Base-by-base conservation (phyloP, 2,329 filamentous ascomycete species). In the Penicillium fuscoglaucum region DNA sequence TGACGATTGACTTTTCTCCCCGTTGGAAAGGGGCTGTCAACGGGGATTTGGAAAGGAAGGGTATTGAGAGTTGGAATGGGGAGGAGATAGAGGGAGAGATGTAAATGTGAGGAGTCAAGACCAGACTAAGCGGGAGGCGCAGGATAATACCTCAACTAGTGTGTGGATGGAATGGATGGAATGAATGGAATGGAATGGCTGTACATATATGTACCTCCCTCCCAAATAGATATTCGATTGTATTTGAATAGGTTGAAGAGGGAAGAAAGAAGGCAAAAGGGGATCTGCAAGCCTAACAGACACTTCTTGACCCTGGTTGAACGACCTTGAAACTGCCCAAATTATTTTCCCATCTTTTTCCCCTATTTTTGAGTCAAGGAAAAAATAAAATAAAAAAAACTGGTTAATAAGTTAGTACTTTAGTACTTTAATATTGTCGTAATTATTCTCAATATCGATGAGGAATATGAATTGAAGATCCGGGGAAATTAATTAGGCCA, bases 21-120 rank as follows among this genome's bases (percentile, higher is more conserved):
- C 26, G 52, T 49, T 13, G 9, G 5, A 40, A 24, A 49, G 12
- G 26, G 17, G 9, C 24, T 50, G 10, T 50, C 48, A 37, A 50
- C 51, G 28, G 40, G 13, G 29, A 17, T 19, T 39, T 35, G 37
- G n/a, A 43, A 15, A 33, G 15, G 31, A 44, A 26, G 15, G 40
- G 29, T 47, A 24, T 33, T 33, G 31, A 49, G 21, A 47, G 45
- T 37, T 40, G 35, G 51, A 41, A 45, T 50, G 58, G 45, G 45
- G 51, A 33, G 21, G 33, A 37, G 41, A 39, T 47, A 45, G 49
- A 37, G 55, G 55, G 52, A 39, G 50, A 52, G 45, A 58, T 57
- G 61, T 55, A 56, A 59, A 64, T 61, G 63, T 66, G 65, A 67
- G 63, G 63, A 67, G 63, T 66, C 62, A 37, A 48, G 55, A 61